Evolutionary conservation across 1,284 basidiomycete genomes (phyloP).

Genomic region (Rhodotorula sp.): DNA sequence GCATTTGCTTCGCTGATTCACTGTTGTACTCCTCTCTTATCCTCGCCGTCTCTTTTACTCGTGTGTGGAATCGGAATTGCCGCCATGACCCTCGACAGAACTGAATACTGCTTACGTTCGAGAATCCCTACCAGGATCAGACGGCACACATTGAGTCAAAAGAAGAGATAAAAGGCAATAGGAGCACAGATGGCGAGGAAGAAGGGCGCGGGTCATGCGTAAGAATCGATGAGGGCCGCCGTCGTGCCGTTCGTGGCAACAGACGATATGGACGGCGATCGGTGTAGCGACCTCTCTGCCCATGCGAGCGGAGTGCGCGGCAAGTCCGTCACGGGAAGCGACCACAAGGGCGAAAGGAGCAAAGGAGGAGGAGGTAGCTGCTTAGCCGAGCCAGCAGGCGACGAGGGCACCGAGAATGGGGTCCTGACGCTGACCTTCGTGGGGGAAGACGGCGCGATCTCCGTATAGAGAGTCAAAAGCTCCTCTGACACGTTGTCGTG

Average conservation of each 20-base stretch:
- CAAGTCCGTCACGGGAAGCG: neutral
- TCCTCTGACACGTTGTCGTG: neutral
- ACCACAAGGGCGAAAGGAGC: neutral
- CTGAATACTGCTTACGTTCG: too few relatives aligned
- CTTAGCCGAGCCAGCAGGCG: neutral
- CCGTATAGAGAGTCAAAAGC: neutral
- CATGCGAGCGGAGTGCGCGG: neutral
- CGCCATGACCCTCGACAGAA: too few relatives aligned
- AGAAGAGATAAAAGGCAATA: neutral
- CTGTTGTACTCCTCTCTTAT: too few relatives aligned
- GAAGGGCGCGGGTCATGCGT: neutral
- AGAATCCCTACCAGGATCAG: too few relatives aligned
- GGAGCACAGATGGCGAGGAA: neutral
- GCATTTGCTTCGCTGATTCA: too few relatives aligned
- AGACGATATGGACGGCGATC: neutral
- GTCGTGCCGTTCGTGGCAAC: neutral
- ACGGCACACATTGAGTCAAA: neutral
- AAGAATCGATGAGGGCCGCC: neutral
- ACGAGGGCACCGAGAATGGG: neutral
- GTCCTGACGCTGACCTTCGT: too few relatives aligned
- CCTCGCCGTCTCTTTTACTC: too few relatives aligned
- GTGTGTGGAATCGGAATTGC: too few relatives aligned
- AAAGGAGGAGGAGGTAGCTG: neutral
- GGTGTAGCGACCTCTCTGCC: neutral
- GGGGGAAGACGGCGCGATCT: neutral